Conservation (phyloP, 83 land plant species). For the Larix sibirica region DNA sequence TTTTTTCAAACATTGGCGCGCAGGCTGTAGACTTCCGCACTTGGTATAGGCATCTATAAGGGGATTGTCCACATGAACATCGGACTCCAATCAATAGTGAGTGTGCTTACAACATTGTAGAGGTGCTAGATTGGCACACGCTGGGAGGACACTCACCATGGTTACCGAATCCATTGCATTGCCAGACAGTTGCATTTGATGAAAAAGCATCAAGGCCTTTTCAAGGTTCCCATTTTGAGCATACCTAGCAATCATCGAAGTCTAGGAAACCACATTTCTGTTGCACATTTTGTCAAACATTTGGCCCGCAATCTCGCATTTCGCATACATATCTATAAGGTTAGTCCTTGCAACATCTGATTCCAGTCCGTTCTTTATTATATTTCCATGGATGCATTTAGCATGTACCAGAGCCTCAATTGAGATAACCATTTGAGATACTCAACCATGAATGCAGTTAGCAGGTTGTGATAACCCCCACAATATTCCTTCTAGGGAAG, state of each 20-base stretch:
- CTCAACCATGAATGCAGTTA: too few relatives aligned
- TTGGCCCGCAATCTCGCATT: neutral
- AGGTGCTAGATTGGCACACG: slow-evolving; percentile 49
- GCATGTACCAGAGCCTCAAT: slow-evolving; percentile 20
- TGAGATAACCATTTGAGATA: too few relatives aligned
- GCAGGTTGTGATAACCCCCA: too few relatives aligned
- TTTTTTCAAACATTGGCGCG: too few relatives aligned
- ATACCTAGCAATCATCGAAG: slow-evolving; percentile 8
- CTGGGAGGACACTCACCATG: slow-evolving; percentile 43
- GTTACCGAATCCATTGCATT: slow-evolving; percentile 35
- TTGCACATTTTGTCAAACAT: neutral
- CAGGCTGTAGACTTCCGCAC: too few relatives aligned
- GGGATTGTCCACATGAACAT: neutral
- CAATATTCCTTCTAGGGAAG: too few relatives aligned
- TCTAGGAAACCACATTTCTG: slow-evolving; percentile 10
- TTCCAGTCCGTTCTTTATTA: slow-evolving; percentile 5
- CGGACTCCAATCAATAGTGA: slow-evolving; percentile 26
- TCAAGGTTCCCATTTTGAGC: neutral
- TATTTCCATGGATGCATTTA: slow-evolving; percentile 19
- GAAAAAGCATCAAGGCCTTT: neutral
- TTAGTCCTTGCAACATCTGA: slow-evolving; percentile 22
- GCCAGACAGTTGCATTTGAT: slow-evolving; percentile 7
- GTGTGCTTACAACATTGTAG: slow-evolving; percentile 29
- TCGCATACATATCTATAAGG: slow-evolving; percentile 10
- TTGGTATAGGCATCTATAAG: too few relatives aligned